A percentile compares a stretch with the other conserved stretches of the same genome.
These are phyloP conservation scores for Lecanicillium sp. DNA, from an alignment of 2,329 filamentous ascomycete species.

Conservation along the genomic window DNA sequence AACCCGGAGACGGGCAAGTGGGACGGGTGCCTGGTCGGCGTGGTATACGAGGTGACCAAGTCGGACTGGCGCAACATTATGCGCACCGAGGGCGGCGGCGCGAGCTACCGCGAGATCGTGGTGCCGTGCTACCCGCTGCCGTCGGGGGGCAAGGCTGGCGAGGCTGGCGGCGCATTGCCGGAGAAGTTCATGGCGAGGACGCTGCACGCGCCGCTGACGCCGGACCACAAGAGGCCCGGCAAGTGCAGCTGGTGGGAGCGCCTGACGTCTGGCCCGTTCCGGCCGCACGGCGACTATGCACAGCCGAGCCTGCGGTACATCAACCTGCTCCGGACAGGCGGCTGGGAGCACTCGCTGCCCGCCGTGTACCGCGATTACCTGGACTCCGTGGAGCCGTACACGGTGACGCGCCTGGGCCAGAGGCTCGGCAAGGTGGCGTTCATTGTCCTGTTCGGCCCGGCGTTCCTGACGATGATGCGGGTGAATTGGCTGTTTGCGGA, in stretches of 20 bases:
- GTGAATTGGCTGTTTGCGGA: slow-evolving; percentile 48
- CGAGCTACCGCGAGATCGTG: slow-evolving; percentile 76
- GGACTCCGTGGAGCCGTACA: slow-evolving; percentile 61
- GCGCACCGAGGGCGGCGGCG: slow-evolving; percentile 81
- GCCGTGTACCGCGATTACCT: slow-evolving; percentile 72
- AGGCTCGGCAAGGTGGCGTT: slow-evolving; percentile 59
- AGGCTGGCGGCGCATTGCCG: slow-evolving; percentile 36
- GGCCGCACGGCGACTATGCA: slow-evolving; percentile 65
- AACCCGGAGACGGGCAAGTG: slow-evolving; percentile 37
- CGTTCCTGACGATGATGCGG: slow-evolving; percentile 48
- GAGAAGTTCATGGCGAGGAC: slow-evolving; percentile 77
- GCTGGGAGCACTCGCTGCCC: slow-evolving; percentile 73
- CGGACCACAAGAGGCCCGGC: slow-evolving; percentile 26
- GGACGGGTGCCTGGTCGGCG: slow-evolving; percentile 80
- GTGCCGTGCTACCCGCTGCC: slow-evolving; percentile 71
- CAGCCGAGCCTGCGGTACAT: slow-evolving; percentile 82
- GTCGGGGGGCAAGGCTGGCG: not conserved
- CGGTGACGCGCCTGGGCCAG: slow-evolving; percentile 61
- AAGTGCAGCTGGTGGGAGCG: slow-evolving; percentile 40
- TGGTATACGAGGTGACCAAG: slow-evolving; percentile 89
- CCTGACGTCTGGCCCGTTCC: slow-evolving; percentile 39
- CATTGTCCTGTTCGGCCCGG: slow-evolving; percentile 46
- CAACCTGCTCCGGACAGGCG: slow-evolving; percentile 71
- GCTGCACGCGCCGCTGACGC: slow-evolving; percentile 61
- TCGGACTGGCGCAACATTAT: slow-evolving; percentile 81